These are phyloP conservation scores for Lactarius deliciosus DNA, from an alignment of 768 basidiomycete genomes.

Conservation along the genomic window DNA sequence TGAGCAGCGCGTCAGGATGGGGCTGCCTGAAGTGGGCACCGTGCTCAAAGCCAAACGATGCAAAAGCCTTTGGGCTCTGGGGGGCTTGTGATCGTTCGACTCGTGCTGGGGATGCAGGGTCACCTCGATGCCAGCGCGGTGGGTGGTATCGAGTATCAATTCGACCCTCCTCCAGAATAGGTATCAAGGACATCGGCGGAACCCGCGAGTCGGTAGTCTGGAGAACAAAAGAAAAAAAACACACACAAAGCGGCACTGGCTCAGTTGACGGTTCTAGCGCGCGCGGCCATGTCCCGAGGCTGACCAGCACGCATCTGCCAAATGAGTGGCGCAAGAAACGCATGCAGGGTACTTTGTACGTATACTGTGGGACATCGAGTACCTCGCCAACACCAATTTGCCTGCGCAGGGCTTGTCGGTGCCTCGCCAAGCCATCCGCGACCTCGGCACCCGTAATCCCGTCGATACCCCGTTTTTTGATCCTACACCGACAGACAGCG, in stretches of 20 bases:
- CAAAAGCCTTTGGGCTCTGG: constrained; percentile 18
- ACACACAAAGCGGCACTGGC: neutral
- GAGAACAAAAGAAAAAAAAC: neutral
- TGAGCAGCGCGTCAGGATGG: constrained; percentile 23
- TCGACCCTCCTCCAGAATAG: constrained; percentile 43
- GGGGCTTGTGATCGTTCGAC: constrained; percentile 32
- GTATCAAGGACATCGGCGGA: constrained; percentile 39
- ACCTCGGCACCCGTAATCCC: constrained; percentile 57
- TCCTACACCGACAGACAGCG: constrained; percentile 38
- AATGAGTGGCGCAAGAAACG: neutral
- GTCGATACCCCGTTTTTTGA: constrained; percentile 56
- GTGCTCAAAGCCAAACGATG: constrained; percentile 59
- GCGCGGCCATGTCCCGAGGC: constrained; percentile 14
- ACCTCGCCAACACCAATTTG: constrained; percentile 60
- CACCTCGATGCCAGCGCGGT: constrained; percentile 53
- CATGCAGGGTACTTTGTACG: neutral
- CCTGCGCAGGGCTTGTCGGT: constrained; percentile 53
- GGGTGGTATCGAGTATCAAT: constrained; percentile 53
- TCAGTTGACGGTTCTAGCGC: neutral
- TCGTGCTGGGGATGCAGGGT: constrained; percentile 53
- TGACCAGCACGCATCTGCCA: constrained; percentile 53
- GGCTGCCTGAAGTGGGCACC: constrained; percentile 37
- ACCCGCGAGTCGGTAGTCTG: constrained; percentile 56
- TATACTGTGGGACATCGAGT: constrained; percentile 33
- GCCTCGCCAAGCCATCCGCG: constrained; percentile 57